Conservation (phyloP, 2,329 filamentous ascomycete species). For the Xylaria sp. region DNA sequence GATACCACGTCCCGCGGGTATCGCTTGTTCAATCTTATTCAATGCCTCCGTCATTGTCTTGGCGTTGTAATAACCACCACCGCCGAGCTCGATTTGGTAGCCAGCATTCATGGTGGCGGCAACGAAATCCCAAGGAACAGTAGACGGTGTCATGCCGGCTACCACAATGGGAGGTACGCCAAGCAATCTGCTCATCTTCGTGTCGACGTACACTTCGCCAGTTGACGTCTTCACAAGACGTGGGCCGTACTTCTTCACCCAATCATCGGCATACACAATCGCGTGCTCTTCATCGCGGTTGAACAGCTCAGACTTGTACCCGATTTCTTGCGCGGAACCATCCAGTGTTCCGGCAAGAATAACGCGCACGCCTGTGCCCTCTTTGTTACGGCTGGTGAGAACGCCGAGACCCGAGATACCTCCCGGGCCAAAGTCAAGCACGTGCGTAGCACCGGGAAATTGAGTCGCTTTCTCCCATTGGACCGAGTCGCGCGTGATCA, state of each 20-base stretch:
- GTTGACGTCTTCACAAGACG: constrained; percentile 87
- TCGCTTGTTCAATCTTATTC: constrained; percentile 83
- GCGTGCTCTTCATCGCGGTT: constrained; percentile 95
- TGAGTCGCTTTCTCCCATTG: constrained; percentile 96
- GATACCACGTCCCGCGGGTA: constrained; percentile 87
- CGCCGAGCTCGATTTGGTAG: constrained; percentile 92
- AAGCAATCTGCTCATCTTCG: constrained; percentile 90
- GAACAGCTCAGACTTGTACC: constrained; percentile 98
- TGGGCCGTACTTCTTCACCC: constrained; percentile 98
- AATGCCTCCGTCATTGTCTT: constrained; percentile 86
- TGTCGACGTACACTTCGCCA: constrained; percentile 92
- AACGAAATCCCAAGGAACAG: constrained; percentile 91
- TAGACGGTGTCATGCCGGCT: constrained; percentile 92
- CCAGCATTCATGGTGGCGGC: constrained; percentile 93
- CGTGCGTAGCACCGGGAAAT: constrained; percentile 90
- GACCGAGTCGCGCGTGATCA: constrained; percentile 94
- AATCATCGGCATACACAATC: constrained; percentile 93
- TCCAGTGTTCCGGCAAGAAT: constrained; percentile 95
- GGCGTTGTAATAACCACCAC: constrained; percentile 88
- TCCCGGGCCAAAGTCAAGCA: constrained; percentile 95
- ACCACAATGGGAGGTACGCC: constrained; percentile 89
- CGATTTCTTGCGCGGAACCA: constrained; percentile 88
- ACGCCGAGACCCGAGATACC: constrained; percentile 96
- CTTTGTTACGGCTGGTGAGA: constrained; percentile 98
- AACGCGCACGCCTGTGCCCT: constrained; percentile 95